These are phyloP conservation scores for Salix dunnii DNA, from an alignment of 345 rosid species.

Conservation along the genomic window DNA sequence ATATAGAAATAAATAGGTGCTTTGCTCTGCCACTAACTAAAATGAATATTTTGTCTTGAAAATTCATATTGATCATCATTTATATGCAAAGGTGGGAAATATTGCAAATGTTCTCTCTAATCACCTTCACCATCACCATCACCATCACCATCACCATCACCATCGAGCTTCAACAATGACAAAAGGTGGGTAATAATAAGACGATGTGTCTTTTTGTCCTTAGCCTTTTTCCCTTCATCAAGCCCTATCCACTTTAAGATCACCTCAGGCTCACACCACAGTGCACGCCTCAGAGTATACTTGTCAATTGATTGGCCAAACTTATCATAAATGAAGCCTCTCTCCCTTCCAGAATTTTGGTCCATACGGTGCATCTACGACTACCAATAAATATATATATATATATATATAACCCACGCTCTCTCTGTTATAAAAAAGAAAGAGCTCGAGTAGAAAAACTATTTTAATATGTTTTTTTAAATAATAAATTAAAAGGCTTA, in stretches of 20 bases:
- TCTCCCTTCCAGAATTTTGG: not conserved
- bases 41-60: not conserved
- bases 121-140: slow-evolving; percentile 38
- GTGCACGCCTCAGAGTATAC: slow-evolving; percentile 21
- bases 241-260: slow-evolving; percentile 33
- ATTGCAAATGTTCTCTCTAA: slow-evolving; percentile 27
- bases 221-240: slow-evolving; percentile 17
- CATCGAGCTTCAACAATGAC: slow-evolving; percentile 6
- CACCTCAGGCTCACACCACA: slow-evolving; percentile 51
- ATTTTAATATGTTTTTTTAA: no score
- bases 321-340: not conserved
- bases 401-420: not conserved
- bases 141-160: slow-evolving; percentile 34
- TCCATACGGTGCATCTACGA: not conserved
- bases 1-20: not conserved
- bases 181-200: slow-evolving; percentile 20
- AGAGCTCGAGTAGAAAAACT: no score
- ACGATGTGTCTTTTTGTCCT: slow-evolving; percentile 13
- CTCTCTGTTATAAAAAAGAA: no score
- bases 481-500: no score
- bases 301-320: not conserved
- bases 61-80: slow-evolving; percentile 15
- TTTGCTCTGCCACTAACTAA: not conserved
- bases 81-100: slow-evolving; percentile 22
- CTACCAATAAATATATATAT: not conserved